Evolutionary conservation across 495 filamentous ascomycete genomes (phyloP).

Genomic region (Glonium stellatum): DNA sequence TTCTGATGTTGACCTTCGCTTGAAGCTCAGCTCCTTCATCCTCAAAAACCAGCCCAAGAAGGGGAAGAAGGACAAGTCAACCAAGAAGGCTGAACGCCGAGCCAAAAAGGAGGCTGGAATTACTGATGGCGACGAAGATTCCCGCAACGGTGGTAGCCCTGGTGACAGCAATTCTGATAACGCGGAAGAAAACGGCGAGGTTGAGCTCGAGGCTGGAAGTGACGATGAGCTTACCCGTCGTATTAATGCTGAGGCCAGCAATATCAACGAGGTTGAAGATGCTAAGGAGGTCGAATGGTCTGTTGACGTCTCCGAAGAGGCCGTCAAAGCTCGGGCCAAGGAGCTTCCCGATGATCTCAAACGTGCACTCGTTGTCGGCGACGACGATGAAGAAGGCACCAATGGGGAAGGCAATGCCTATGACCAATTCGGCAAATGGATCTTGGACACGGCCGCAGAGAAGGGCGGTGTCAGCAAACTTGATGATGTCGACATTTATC

Average conservation of each 20-base stretch:
- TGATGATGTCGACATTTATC: slow-evolving; percentile 80
- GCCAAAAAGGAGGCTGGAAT: slow-evolving; percentile 50
- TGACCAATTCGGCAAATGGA: slow-evolving; percentile 90
- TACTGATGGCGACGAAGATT: slow-evolving; percentile 50
- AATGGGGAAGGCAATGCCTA: slow-evolving; percentile 71
- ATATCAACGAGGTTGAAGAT: slow-evolving; percentile 56
- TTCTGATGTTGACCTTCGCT: slow-evolving; percentile 79
- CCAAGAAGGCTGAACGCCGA: slow-evolving; percentile 73
- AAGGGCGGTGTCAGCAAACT: slow-evolving; percentile 67
- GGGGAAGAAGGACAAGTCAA: slow-evolving; percentile 91
- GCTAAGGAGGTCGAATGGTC: slow-evolving; percentile 86
- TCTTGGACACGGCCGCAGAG: slow-evolving; percentile 64
- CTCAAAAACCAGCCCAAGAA: slow-evolving; percentile 90
- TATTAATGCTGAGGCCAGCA: slow-evolving; percentile 76
- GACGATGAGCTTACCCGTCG: slow-evolving; percentile 89
- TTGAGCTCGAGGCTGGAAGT: slow-evolving; percentile 66
- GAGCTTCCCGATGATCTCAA: slow-evolving; percentile 87
- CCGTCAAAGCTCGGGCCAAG: slow-evolving; percentile 87
- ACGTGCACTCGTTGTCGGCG: slow-evolving; percentile 76
- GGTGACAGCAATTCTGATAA: slow-evolving; percentile 72
- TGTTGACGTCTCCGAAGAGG: slow-evolving; percentile 89
- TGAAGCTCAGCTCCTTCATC: slow-evolving; percentile 96
- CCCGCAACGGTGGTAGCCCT: slow-evolving; percentile 55
- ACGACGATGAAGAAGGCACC: slow-evolving; percentile 78
- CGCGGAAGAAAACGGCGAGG: slow-evolving; percentile 65